Evolutionary conservation across 2,329 filamentous ascomycete species (phyloP).

Genomic region (Leptographium lundbergii): DNA sequence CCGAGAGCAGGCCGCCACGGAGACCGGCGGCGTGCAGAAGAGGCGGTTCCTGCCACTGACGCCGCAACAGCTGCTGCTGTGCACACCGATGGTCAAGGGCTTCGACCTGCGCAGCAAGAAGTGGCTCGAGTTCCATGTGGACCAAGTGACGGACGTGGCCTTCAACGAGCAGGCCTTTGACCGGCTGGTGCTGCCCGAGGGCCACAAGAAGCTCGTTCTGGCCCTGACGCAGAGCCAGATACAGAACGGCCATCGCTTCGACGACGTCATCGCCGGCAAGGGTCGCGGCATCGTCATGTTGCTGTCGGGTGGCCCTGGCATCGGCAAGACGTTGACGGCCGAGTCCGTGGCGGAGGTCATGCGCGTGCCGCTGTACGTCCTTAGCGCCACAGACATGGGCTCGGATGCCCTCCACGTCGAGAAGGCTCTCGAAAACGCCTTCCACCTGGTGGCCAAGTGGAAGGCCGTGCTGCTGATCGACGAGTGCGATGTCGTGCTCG

Average conservation of each 20-base stretch:
- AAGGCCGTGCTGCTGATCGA: constrained; percentile 60
- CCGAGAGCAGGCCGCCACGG: neutral
- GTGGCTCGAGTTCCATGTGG: constrained; percentile 33
- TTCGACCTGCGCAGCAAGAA: constrained; percentile 30
- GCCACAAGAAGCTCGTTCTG: constrained; percentile 17
- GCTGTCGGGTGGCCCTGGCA: constrained; percentile 33
- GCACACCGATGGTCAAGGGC: constrained; percentile 22
- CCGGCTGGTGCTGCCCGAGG: constrained; percentile 17
- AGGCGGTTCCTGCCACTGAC: constrained; percentile 10
- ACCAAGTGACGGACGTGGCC: constrained; percentile 24
- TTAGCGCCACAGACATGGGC: constrained; percentile 57
- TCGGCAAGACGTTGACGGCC: constrained; percentile 37
- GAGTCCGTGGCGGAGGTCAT: constrained; percentile 37
- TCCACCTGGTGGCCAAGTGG: constrained; percentile 64
- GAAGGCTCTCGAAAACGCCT: constrained; percentile 49
- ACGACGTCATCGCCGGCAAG: constrained; percentile 11
- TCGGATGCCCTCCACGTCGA: constrained; percentile 53
- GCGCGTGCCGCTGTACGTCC: constrained; percentile 34
- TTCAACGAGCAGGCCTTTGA: constrained; percentile 34
- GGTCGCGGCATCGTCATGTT: constrained; percentile 26
- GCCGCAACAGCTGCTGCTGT: constrained; percentile 15
- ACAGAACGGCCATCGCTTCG: constrained; percentile 15
- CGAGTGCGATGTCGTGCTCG: constrained; percentile 40
- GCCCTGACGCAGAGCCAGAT: constrained; percentile 18
- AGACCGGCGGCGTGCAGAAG: constrained; percentile 5